A percentile compares a stretch with the other conserved stretches of the same genome.
Conservation (phyloP, 768 basidiomycete genomes). For the Agaricus sinodeliciosus region DNA sequence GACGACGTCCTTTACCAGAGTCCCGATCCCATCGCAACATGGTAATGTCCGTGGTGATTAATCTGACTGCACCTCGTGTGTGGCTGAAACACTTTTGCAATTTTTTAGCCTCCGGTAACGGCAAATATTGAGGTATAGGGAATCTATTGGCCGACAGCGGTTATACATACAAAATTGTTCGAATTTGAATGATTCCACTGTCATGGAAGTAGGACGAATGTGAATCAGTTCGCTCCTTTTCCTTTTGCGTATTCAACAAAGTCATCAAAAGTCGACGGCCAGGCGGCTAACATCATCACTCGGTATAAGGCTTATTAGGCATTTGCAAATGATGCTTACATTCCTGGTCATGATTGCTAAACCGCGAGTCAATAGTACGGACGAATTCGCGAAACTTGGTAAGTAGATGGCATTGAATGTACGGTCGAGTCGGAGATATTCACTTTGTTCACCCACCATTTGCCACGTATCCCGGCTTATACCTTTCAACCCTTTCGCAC, state of each 20-base stretch:
- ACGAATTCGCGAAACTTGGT: slow-evolving; percentile 74
- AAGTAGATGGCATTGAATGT: slow-evolving; percentile 3
- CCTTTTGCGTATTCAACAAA: slow-evolving; percentile 66
- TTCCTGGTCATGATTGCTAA: slow-evolving; percentile 70
- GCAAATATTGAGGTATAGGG: not conserved
- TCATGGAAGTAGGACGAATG: not conserved
- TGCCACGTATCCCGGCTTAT: slow-evolving; percentile 87
- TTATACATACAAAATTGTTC: slow-evolving; percentile 3
- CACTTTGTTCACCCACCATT: slow-evolving; percentile 49
- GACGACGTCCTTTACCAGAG: not conserved
- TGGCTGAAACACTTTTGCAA: not conserved
- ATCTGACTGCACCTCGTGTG: not conserved
- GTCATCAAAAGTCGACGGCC: slow-evolving; percentile 85
- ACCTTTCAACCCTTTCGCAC: slow-evolving; percentile 58
- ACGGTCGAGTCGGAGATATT: not conserved
- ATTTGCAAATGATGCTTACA: slow-evolving; percentile 34
- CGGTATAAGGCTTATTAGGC: slow-evolving; percentile 8
- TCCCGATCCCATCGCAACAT: not conserved
- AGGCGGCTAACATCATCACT: slow-evolving; percentile 47
- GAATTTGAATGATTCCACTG: not conserved
- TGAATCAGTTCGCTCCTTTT: slow-evolving; percentile 18
- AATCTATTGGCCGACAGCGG: slow-evolving; percentile 3
- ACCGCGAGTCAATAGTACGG: slow-evolving; percentile 64
- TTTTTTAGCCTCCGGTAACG: not conserved
- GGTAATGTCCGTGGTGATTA: not conserved